These are phyloP conservation scores for Monascus ruber DNA, from an alignment of 2,329 filamentous ascomycete genomes.

Conservation along the genomic window DNA sequence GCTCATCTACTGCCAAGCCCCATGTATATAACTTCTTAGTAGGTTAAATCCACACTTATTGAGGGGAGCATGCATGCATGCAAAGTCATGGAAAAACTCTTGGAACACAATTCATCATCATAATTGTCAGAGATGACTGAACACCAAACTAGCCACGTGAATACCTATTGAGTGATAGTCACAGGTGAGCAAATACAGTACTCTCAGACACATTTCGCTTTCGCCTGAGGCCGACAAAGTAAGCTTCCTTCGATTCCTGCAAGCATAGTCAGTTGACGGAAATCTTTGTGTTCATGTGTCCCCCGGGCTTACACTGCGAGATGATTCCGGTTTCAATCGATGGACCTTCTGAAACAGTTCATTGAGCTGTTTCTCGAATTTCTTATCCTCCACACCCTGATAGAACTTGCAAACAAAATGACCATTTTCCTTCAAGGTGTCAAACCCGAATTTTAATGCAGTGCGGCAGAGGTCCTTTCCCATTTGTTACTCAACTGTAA, in stretches of 20 bases:
- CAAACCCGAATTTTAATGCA: constrained; percentile 72
- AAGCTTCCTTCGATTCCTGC: constrained; percentile 74
- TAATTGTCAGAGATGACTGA: too few relatives aligned
- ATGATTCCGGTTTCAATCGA: constrained; percentile 84
- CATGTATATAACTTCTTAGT: too few relatives aligned
- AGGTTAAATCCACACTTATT: too few relatives aligned
- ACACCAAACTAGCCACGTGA: neutral
- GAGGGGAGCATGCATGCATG: too few relatives aligned
- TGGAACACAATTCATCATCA: too few relatives aligned
- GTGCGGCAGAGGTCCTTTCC: constrained; percentile 76
- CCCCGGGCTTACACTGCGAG: constrained; percentile 53
- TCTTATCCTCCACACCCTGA: constrained; percentile 76
- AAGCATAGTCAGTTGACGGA: constrained; percentile 5
- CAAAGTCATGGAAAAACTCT: too few relatives aligned
- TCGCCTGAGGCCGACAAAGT: constrained; percentile 67
- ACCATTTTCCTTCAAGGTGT: constrained; percentile 70
- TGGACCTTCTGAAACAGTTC: constrained; percentile 69
- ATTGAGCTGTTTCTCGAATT: constrained; percentile 61
- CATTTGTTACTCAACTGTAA: constrained; percentile 3
- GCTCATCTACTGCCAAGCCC: too few relatives aligned
- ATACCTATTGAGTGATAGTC: neutral
- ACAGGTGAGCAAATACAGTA: constrained; percentile 28
- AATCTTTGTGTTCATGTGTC: neutral
- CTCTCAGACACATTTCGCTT: constrained; percentile 42
- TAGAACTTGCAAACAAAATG: constrained; percentile 98